Evolutionary conservation across 306 rosid genomes (phyloP).

Genomic region (Adenanthera pavonina): DNA sequence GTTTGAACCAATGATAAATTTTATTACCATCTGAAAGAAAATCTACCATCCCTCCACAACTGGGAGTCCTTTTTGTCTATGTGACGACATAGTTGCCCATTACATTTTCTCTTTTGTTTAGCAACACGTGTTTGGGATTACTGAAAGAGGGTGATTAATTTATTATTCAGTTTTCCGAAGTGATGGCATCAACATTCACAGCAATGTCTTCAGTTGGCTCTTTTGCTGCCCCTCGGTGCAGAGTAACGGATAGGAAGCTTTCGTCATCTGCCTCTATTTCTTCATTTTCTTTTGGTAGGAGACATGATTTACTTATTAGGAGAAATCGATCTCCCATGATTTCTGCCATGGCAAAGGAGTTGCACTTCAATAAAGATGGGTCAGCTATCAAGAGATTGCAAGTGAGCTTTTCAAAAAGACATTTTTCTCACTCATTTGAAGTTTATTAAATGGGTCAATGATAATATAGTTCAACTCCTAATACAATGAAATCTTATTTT

Average conservation of each 20-base stretch:
- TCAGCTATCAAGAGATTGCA: conserved; percentile 89
- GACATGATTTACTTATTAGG: conserved; percentile 45
- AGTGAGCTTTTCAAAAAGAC: conserved; percentile 35
- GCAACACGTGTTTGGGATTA: not conserved
- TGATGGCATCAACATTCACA: conserved; percentile 84
- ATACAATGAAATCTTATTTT: not conserved
- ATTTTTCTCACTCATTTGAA: not conserved
- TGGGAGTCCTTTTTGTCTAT: not conserved
- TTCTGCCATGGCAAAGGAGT: conserved; percentile 94
- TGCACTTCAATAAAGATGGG: conserved; percentile 95
- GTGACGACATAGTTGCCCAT: not conserved
- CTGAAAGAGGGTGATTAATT: not conserved
- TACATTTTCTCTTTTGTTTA: not conserved
- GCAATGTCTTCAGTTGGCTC: conserved; percentile 66
- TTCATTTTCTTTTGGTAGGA: conserved; percentile 55
- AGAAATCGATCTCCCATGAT: conserved; percentile 56
- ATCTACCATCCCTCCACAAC: no score
- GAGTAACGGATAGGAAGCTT: conserved; percentile 47
- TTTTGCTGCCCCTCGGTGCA: conserved; percentile 57
- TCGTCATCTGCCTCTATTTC: conserved; percentile 71
- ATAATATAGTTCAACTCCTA: not conserved
- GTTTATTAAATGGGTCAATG: not conserved
- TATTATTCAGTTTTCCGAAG: not conserved
- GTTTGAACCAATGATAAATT: not conserved
- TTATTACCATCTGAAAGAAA: not conserved